phyloP scores from a whole-genome alignment of 257 asterid genomes.

The Voacanga thouarsii region DNA sequence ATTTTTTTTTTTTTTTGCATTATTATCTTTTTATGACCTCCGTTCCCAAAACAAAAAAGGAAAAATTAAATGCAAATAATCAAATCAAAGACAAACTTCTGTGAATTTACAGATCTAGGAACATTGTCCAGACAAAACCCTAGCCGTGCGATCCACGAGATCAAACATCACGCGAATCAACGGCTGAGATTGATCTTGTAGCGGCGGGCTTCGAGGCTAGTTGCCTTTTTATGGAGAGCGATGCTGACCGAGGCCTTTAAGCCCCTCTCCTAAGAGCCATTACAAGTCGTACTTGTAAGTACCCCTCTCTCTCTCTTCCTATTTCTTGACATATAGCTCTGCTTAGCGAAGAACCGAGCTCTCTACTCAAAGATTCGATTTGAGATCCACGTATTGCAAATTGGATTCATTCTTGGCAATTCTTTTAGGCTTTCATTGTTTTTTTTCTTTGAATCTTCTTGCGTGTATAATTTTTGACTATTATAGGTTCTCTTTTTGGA shows the following conservation, averaged over 20 bases:
- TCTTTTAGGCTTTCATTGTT: constrained; percentile 12
- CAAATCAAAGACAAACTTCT: neutral
- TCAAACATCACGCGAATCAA: constrained; percentile 16
- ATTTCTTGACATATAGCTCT: neutral
- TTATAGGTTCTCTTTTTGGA: neutral
- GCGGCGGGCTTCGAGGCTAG: constrained; percentile 24
- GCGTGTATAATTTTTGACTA: neutral
- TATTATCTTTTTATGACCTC: no score
- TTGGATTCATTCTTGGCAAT: neutral
- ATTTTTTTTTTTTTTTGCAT: no score
- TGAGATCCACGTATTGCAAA: constrained; percentile 10
- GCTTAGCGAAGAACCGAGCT: neutral
- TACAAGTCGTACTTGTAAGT: no score
- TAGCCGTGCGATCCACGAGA: constrained; percentile 28
- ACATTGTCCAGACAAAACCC: neutral
- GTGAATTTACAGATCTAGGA: neutral
- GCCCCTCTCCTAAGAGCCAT: constrained; percentile 43
- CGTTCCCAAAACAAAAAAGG: no score
- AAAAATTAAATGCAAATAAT: no score
- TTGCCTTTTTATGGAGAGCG: constrained; percentile 27
- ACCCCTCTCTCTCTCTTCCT: constrained; percentile 21
- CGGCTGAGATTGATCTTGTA: constrained; percentile 23
- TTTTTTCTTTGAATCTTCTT: constrained; percentile 6
- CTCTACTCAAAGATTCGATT: neutral
- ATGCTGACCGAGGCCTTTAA: constrained; percentile 27